Evolutionary conservation across 202 grass and related monocot species (phyloP), one percentile per base, ranked within the genome.

Genomic region (Saccharum hybrid): DNA sequence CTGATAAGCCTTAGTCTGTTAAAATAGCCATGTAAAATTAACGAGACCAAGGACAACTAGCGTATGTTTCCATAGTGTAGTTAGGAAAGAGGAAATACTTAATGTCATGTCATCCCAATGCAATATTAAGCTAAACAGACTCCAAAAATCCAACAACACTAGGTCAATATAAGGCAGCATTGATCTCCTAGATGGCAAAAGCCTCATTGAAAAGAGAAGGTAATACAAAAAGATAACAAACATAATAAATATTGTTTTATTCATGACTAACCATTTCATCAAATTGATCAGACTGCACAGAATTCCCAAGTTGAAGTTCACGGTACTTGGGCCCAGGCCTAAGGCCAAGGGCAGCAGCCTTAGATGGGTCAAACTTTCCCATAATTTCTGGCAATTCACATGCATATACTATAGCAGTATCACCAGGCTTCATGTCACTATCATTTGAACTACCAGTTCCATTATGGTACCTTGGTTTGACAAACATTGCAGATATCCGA

Each of bases 311-410:
- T 91, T 98, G 96, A 71, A 98, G 75, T 76, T 98, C 85, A 71
- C 92, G 90, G 71, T 93, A 98, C 66, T 93, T 98, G 15, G 96
- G 92, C 46, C 96, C 92, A 57, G 85, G 92, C 75, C 68, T 85
- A 40, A 98, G 87, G 74, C 89, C 90, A 88, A 95, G 88, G 22
- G 88, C 67, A 46, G 77, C 83, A 40, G 96, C 96, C 88, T 95
- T 98, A 80, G 68, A 81, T 57, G 91, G 92, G 75, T 98, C 92
- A 86, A 98, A 95, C 76, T 98, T 98, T 74, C 96, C 96, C 81
- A 90, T 94, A 77, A 98, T 89, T 78, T 98, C 96, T 74, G 92
- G 74, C 78, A 98, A 78, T 79, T 98, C 92, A 68, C 96, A 98
- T 2, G 85, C 87, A 90, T 98, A 98, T 62, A 98, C 88, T 70